Evolutionary conservation across 495 filamentous ascomycete genomes (phyloP), one percentile per base, ranked within the genome.

Genomic region (Aspergillus bertholletiae): DNA sequence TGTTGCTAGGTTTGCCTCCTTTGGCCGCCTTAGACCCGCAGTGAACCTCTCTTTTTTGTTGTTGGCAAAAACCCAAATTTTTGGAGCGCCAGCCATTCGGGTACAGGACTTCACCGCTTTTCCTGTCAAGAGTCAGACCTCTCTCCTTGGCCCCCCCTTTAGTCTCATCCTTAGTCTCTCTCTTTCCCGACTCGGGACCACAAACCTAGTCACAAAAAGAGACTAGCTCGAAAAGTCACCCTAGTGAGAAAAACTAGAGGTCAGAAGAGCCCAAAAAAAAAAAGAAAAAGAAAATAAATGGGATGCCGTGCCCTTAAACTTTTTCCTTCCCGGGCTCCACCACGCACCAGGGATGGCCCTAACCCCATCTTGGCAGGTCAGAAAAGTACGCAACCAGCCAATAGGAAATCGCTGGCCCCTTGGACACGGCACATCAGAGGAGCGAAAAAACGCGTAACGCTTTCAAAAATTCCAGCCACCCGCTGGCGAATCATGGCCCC

Each of bases 391-490:
- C 34, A 7, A 11, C 41, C 60, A 28, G 56, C 39, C 15, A 18
- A 55, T 54, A 32, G 55, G 59, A 57, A 5, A 56, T 28, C 51
- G 15, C 51, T 51, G 45, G 52, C 46, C 21, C 57, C 17, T 40
- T 40, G 51, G n/a, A 58, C 59, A 65, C 62, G 62, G 59, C 59
- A 60, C 59, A 65, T 65, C 62, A 58, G n/a, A n/a, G n/a, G n/a
- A n/a, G n/a, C n/a, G n/a, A n/a, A 17, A 62, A 59, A 60, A 65
- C 62, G 62, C 62, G 62, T 65, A 59, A 62, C 58, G 30, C n/a
- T n/a, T n/a, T n/a, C n/a, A n/a, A n/a, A n/a, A 35, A 24, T 17
- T 46, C 45, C 49, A 53, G 45, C 44, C 2, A 5, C 44, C 18
- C 22, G 24, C n/a, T 5, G 27, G 7, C 61, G 57, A 60, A 58